Evolutionary conservation across 2,329 filamentous ascomycete species (phyloP), one percentile per base, ranked within the genome.

Genomic region (Aspergillus pseudotamarii): DNA sequence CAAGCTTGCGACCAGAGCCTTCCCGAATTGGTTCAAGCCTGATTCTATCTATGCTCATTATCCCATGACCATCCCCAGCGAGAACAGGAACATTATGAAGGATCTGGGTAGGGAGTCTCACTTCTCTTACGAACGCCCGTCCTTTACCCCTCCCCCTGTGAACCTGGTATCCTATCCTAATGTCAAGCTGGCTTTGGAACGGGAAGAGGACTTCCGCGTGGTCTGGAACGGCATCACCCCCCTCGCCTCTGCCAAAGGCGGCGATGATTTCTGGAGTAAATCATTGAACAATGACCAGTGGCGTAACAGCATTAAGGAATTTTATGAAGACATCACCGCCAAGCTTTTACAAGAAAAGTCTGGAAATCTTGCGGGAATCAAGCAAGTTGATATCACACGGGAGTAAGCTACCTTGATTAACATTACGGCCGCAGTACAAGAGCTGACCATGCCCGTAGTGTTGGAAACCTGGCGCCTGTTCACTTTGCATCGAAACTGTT

Each of bases 31-130:
- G 79, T 94, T 94, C 83, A 87, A 86, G 73, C 79, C 83, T 23
- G 89, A 95, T 79, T 93, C 90, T 0, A 88, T 94, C 60, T 96
- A 94, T 67, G 92, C 91, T 0, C 91, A 94, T 73, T 93, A 90
- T 72, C 91, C 89, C 51, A 85, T 89, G 71, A 88, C 86, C 3
- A 88, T 90, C 2, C 92, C 92, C 0, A 80, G 82, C 0, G 91
- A 94, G 73, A 95, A 92, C 76, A 79, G 84, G 62, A 87, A 85
- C 66, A 93, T 94, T 66, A 83, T 93, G 67, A 87, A 85, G 50
- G 82, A 87, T 54, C 82, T 95, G 6, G 86, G 86, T 60, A 87
- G 90, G 51, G 89, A 84, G 51, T 80, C 90, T 34, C 81, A 88
- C 32, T 96, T 94, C 78, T 87, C 86, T 74, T 95, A 88, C 71